Conservation (phyloP, 768 basidiomycete genomes). For the Sutorius australiensis region DNA sequence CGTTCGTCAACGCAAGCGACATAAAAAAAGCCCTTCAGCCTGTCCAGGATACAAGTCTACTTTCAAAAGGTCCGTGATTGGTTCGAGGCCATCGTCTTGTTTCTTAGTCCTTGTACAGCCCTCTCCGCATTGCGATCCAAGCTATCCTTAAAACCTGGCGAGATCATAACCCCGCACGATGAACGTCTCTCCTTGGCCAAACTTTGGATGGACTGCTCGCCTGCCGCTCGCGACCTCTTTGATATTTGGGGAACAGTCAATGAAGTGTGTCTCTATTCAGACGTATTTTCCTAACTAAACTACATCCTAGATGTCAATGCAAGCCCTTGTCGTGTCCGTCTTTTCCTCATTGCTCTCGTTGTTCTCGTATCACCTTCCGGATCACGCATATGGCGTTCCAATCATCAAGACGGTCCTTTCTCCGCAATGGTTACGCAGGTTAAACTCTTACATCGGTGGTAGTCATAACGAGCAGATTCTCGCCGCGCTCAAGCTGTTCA, state of each 20-base stretch:
- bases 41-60: conserved; percentile 11
- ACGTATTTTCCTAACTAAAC: neutral
- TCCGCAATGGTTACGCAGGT: conserved; percentile 47
- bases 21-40: conserved; percentile 17
- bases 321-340: conserved; percentile 46
- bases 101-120: conserved; percentile 23
- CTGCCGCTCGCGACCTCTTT: conserved; percentile 61
- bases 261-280: conserved; percentile 38
- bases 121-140: conserved; percentile 54
- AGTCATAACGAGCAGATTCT: conserved; percentile 64
- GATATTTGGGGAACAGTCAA: conserved; percentile 53
- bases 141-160: conserved; percentile 47
- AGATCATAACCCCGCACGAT: conserved; percentile 54
- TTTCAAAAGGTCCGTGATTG: conserved; percentile 21
- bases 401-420: conserved; percentile 61
- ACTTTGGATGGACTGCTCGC: conserved; percentile 56
- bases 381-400: conserved; percentile 58
- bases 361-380: conserved; percentile 63
- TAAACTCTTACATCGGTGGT: conserved; percentile 62
- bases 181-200: conserved; percentile 55
- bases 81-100: neutral
- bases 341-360: conserved; percentile 60
- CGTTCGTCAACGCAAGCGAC: conserved; percentile 22
- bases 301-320: conserved; percentile 36
- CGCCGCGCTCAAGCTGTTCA: conserved; percentile 60